Conservation (phyloP, 257 asterid genomes). For the Dorcoceras hygrometricum region DNA sequence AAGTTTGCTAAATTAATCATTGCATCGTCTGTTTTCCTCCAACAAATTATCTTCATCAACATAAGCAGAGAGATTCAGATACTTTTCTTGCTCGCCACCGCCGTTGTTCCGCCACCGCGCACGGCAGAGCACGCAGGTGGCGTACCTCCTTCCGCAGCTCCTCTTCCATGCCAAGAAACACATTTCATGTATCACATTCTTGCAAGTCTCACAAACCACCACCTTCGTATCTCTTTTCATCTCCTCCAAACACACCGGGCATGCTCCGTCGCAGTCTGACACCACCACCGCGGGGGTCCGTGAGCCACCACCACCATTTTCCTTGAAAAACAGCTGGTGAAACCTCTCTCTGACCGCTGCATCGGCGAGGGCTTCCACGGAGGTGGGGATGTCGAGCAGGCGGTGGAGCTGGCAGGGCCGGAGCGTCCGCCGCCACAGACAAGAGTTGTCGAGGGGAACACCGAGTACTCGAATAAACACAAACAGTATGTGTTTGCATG, state of each 20-base stretch:
- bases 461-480: constrained; percentile 72
- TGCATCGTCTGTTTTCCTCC: constrained; percentile 42
- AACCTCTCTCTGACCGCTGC: constrained; percentile 50
- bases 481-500: constrained; percentile 85
- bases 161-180: constrained; percentile 85
- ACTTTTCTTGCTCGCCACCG: constrained; percentile 52
- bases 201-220: constrained; percentile 69
- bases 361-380: constrained; percentile 56
- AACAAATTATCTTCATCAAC: constrained; percentile 47
- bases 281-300: constrained; percentile 24
- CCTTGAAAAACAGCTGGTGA: constrained; percentile 44
- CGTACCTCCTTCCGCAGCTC: constrained; percentile 63
- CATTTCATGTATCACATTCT: constrained; percentile 74
- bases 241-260: constrained; percentile 92
- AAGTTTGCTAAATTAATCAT: constrained; percentile 14
- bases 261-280: constrained; percentile 46
- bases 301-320: constrained; percentile 18
- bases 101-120: constrained; percentile 72
- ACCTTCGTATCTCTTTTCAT: constrained; percentile 62
- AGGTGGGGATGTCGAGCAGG: constrained; percentile 56
- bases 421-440: constrained; percentile 63
- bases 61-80: constrained; percentile 77
- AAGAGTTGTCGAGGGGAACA: constrained; percentile 49
- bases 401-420: constrained; percentile 74
- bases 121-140: constrained; percentile 90